Conservation (phyloP, 2,329 filamentous ascomycete species). For the Pseudocercospora crystallina region DNA sequence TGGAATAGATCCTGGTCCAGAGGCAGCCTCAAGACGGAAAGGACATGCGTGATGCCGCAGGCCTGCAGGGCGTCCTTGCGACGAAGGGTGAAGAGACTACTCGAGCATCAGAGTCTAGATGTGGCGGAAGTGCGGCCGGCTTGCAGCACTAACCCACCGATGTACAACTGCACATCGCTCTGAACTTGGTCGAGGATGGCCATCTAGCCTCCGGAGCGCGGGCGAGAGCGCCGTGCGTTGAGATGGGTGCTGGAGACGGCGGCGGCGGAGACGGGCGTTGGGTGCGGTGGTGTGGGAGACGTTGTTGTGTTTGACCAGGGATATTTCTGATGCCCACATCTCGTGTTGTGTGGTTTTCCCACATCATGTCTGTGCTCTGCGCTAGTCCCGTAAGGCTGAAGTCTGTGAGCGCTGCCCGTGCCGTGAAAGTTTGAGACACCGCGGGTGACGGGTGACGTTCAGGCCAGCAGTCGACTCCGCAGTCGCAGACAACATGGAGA, state of each 20-base stretch:
- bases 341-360: no score
- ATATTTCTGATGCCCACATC: not conserved
- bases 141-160: slow-evolving; percentile 66
- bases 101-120: slow-evolving; percentile 28
- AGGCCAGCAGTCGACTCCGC: no score
- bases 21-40: slow-evolving; percentile 74
- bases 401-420: no score
- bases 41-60: slow-evolving; percentile 80
- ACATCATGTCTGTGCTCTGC: no score
- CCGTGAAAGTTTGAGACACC: no score
- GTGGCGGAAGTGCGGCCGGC: slow-evolving; percentile 12
- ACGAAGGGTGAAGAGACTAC: slow-evolving; percentile 75
- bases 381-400: no score
- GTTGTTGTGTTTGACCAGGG: not conserved
- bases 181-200: slow-evolving; percentile 65
- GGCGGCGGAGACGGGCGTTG: not conserved
- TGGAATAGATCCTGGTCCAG: slow-evolving; percentile 58
- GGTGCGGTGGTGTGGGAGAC: not conserved
- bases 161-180: slow-evolving; percentile 69
- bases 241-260: not conserved
- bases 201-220: slow-evolving; percentile 49
- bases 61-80: slow-evolving; percentile 68
- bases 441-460: no score
- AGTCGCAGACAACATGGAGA: no score
- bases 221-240: not conserved